These are phyloP conservation scores for Ceratocystis harringtonii DNA, from an alignment of 2,329 filamentous ascomycete genomes.

Conservation along the genomic window DNA sequence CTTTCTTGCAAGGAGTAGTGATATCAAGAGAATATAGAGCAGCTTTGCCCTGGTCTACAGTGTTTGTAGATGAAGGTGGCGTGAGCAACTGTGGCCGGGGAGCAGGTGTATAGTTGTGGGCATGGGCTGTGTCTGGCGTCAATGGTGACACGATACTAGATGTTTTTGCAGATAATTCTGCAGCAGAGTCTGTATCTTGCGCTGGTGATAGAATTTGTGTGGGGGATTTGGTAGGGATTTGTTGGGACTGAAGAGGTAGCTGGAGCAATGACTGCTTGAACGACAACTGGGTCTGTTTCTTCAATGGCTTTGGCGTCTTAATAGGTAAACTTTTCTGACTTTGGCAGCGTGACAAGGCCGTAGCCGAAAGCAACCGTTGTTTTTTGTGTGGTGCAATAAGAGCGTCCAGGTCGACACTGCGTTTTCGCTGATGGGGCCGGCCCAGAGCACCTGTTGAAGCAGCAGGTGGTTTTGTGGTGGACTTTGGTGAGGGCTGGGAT, in stretches of 20 bases:
- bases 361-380: not conserved
- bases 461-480: not conserved
- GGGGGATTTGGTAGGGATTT: not conserved
- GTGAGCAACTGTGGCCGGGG: not conserved
- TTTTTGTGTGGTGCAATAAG: conserved; percentile 11
- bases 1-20: conserved; percentile 3
- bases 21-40: not conserved
- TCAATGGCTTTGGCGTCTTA: not conserved
- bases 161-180: not conserved
- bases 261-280: not conserved
- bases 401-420: conserved; percentile 13
- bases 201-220: not conserved
- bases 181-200: not conserved
- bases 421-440: conserved; percentile 10
- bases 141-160: not conserved
- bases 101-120: not conserved
- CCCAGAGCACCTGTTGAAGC: not conserved
- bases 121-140: not conserved
- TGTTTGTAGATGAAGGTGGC: not conserved
- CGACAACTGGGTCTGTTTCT: not conserved
- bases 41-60: not conserved
- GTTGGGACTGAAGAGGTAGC: not conserved
- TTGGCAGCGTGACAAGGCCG: not conserved
- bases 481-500: not conserved
- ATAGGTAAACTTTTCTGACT: not conserved